These are phyloP conservation scores for Williopsis jadinii DNA, from an alignment of 1,139 yeast genomes.

Conservation along the genomic window DNA sequence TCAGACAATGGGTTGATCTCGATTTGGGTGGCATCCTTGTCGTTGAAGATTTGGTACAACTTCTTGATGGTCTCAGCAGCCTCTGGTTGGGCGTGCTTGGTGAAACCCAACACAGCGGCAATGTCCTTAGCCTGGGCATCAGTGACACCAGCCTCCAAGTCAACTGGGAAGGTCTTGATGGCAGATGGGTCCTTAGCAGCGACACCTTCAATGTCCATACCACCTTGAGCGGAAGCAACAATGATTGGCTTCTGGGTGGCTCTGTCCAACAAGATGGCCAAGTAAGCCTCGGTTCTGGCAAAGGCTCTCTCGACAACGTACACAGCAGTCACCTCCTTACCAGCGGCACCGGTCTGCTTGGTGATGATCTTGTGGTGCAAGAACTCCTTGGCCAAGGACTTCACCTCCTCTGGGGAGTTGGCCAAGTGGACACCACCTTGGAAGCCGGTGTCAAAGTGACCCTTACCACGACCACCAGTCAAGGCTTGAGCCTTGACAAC, in stretches of 20 bases:
- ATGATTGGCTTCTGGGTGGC: conserved; percentile 83
- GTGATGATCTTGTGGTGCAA: conserved; percentile 89
- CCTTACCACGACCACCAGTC: conserved; percentile 99
- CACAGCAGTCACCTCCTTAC: conserved; percentile 95
- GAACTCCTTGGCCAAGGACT: conserved; percentile 83
- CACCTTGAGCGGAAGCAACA: conserved; percentile 97
- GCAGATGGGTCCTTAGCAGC: conserved; percentile 90
- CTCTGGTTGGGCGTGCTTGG: conserved; percentile 69
- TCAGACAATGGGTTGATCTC: conserved; percentile 98
- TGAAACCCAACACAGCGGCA: conserved; percentile 78
- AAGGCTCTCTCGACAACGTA: conserved; percentile 93
- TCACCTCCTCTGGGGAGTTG: conserved; percentile 80
- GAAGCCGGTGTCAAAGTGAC: conserved; percentile 91
- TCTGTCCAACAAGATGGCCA: conserved; percentile 95
- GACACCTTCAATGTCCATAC: conserved; percentile 99
- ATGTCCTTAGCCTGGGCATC: conserved; percentile 68
- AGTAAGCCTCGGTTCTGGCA: conserved; percentile 89
- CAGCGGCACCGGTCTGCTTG: conserved; percentile 96
- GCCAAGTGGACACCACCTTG: conserved; percentile 96
- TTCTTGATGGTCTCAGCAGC: conserved; percentile 85
- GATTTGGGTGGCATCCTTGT: conserved; percentile 94
- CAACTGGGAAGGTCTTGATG: conserved; percentile 81
- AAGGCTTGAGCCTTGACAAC: conserved; percentile 98
- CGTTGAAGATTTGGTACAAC: conserved; percentile 81
- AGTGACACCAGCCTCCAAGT: conserved; percentile 74